Conservation (phyloP, 192 early-diverging fungal species). For the Coemansia sp. region DNA sequence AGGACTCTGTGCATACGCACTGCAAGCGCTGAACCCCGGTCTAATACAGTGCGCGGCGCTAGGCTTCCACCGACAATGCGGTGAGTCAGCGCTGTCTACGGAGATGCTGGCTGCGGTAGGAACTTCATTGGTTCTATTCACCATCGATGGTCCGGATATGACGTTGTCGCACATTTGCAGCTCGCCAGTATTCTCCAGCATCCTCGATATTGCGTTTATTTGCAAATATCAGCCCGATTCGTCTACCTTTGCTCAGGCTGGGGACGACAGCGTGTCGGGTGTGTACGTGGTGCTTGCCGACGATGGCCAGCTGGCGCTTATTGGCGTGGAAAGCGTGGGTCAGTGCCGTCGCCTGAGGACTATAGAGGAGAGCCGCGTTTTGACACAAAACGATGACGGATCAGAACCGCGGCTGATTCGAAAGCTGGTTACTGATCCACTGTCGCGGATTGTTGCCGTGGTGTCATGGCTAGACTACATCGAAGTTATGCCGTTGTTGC, state of each 20-base stretch:
- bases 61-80: conserved; percentile 6
- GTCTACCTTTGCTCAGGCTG: background rate
- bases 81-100: background rate
- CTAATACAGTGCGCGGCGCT: conserved; percentile 17
- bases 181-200: conserved; percentile 16
- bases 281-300: conserved; percentile 15
- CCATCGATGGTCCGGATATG: background rate
- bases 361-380: background rate
- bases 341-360: background rate
- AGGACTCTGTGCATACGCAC: conserved; percentile 10
- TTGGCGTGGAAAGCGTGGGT: conserved; percentile 4
- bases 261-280: background rate
- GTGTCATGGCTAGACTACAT: conserved; percentile 33
- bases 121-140: conserved; percentile 14
- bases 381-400: background rate
- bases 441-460: conserved; percentile 17
- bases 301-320: conserved; percentile 8
- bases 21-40: conserved; percentile 26
- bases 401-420: conserved; percentile 6
- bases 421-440: conserved; percentile 21
- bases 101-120: conserved; percentile 21
- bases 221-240: background rate
- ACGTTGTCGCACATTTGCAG: conserved; percentile 13
- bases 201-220: conserved; percentile 11
- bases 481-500: conserved; percentile 15